phyloP scores from a whole-genome alignment of 495 filamentous ascomycete species.

The Xylaria telfairii region DNA sequence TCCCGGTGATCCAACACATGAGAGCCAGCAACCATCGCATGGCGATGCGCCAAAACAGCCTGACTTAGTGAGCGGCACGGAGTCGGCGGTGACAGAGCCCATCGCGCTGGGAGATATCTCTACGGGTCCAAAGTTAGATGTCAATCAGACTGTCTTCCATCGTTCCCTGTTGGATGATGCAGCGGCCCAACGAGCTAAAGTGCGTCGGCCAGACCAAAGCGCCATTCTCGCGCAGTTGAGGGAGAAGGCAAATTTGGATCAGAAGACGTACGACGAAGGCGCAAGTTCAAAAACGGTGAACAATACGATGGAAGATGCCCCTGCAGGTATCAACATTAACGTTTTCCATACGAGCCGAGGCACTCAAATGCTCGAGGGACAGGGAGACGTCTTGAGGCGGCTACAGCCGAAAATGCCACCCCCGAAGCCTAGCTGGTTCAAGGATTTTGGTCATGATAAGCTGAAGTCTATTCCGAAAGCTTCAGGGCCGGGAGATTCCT shows the following conservation, averaged over 20 bases:
- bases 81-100: not conserved
- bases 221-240: slow-evolving; percentile 46
- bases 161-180: slow-evolving; percentile 17
- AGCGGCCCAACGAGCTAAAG: slow-evolving; percentile 16
- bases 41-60: not conserved
- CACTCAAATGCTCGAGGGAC: slow-evolving; percentile 41
- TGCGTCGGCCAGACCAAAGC: slow-evolving; percentile 41
- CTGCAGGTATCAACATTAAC: slow-evolving; percentile 42
- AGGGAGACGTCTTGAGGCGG: slow-evolving; percentile 22
- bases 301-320: slow-evolving; percentile 28
- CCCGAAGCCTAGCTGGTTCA: slow-evolving; percentile 38
- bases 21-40: not conserved
- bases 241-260: slow-evolving; percentile 30
- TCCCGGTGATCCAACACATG: not conserved
- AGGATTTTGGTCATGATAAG: slow-evolving; percentile 38
- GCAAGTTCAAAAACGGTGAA: not conserved
- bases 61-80: not conserved
- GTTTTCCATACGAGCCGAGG: slow-evolving; percentile 47
- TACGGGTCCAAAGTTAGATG: not conserved
- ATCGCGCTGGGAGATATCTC: not conserved
- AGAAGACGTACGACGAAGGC: slow-evolving; percentile 19
- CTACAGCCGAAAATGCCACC: slow-evolving; percentile 27
- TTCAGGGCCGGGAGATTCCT: slow-evolving; percentile 18
- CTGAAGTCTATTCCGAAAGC: slow-evolving; percentile 19
- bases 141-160: slow-evolving; percentile 16